Evolutionary conservation across 2,329 filamentous ascomycete species (phyloP).

Genomic region (Phialemoniopsis sp.): DNA sequence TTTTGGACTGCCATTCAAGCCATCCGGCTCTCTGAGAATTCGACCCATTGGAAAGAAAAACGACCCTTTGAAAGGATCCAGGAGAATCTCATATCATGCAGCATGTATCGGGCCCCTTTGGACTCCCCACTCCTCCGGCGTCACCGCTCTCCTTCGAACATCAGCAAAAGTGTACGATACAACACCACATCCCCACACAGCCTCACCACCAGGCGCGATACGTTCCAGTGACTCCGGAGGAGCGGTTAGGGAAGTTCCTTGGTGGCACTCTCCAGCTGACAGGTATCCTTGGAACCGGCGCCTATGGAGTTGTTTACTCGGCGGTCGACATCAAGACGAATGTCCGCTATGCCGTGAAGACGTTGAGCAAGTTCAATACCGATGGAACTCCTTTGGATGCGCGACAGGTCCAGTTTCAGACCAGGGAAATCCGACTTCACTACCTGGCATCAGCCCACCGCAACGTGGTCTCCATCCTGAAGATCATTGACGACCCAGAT

Average conservation of each 20-base stretch:
- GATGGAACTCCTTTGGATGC: conserved; percentile 70
- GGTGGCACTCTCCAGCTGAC: conserved; percentile 80
- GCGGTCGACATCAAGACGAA: conserved; percentile 80
- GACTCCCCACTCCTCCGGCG: conserved; percentile 54
- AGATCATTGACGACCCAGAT: conserved; percentile 87
- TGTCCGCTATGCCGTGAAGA: conserved; percentile 90
- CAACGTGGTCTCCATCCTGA: conserved; percentile 89
- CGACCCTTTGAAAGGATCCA: conserved; percentile 10
- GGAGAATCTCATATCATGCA: conserved; percentile 47
- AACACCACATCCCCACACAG: conserved; percentile 25
- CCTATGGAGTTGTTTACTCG: conserved; percentile 94
- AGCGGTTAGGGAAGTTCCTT: conserved; percentile 79
- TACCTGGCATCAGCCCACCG: conserved; percentile 83
- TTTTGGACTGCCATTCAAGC: not conserved
- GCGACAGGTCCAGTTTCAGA: conserved; percentile 85
- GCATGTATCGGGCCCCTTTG: conserved; percentile 48
- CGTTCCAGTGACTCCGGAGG: conserved; percentile 67
- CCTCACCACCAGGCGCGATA: conserved; percentile 40
- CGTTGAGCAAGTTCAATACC: conserved; percentile 83
- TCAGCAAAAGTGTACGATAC: conserved; percentile 34
- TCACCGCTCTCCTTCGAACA: conserved; percentile 49
- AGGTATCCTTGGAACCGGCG: conserved; percentile 84
- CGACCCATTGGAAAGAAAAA: not conserved
- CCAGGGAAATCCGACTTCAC: conserved; percentile 88
- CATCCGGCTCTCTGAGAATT: not conserved